Base-by-base conservation (phyloP, 176 grass and related monocot species). In the Aegilops umbellulata region DNA sequence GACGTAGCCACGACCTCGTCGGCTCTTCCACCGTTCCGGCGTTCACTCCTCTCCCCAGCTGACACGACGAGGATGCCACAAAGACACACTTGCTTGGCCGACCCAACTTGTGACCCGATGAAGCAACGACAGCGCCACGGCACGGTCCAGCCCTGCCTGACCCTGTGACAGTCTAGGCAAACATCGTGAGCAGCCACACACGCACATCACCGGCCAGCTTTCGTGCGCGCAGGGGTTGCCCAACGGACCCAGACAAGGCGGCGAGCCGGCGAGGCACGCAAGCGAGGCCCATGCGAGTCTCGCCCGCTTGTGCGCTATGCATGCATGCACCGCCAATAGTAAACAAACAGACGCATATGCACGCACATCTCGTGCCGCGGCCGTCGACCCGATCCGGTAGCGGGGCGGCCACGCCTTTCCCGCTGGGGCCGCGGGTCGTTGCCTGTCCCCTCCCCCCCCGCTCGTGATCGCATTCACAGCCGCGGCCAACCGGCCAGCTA, bases 351-450 rank as follows among this genome's bases (percentile, higher is more conserved):
- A 15, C 39, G 34, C 68, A 27, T 14, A 31, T 16, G 66, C 32
- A 71, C 68, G 70, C 70, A 74, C 12, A 74, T 74, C 70, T 74
- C 70, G 70, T 74, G 39, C 38, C 38, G 69, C 36, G 7, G 69
- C 36, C 69, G 22, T 42, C 22, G 22, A 3, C 6, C 35, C 69
- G 23, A 74, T 25, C 70, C 70, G 35, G 39, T 41, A 41, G 39
- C 10, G 38, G 69, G n/a, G 4, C 22, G n/a, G 14, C 12, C 70
- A 74, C 70, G 39, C 70, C 42, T 74, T 74, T 47, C 39, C 23
- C 6, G n/a, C 70, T 13, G 32, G 32, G 69, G 0, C 36, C 69
- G 4, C 11, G 22, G 69, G 69, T 72, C 36, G 69, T 42, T 72
- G 69, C 69, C 22, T 72, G 69, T 72, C 69, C 69, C 69, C 69